These are phyloP conservation scores for Nicotiana paniculata DNA, from an alignment of 257 asterid species.

Conservation along the genomic window DNA sequence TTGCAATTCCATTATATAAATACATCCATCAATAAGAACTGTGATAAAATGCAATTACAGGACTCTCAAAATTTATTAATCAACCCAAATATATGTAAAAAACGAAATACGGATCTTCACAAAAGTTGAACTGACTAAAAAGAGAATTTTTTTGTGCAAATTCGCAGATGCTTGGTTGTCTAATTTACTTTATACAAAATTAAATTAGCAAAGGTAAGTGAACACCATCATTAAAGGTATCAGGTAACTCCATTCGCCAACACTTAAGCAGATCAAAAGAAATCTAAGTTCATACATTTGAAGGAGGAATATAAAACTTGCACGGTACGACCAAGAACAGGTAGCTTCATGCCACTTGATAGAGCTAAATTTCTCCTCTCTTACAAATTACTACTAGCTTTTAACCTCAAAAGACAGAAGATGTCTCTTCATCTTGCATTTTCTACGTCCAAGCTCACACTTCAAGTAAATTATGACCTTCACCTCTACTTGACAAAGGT, in stretches of 20 bases:
- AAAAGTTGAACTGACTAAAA: not conserved
- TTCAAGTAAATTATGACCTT: not conserved
- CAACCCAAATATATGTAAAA: not conserved
- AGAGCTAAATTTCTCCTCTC: not conserved
- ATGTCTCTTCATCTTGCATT: not conserved
- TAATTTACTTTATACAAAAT: not conserved
- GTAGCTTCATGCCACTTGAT: not conserved
- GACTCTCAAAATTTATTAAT: not conserved
- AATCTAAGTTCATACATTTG: not conserved
- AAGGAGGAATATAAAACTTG: not conserved
- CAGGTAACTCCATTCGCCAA: not conserved
- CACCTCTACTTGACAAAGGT: not conserved
- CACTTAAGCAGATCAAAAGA: not conserved
- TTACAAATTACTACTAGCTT: not conserved
- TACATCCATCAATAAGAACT: not conserved
- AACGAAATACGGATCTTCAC: not conserved
- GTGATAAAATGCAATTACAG: not conserved
- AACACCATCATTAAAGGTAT: not conserved
- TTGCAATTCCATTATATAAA: not conserved
- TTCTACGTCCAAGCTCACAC: not conserved
- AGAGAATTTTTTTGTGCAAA: not conserved
- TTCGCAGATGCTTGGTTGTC: not conserved
- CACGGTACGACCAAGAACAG: not conserved
- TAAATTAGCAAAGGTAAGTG: not conserved
- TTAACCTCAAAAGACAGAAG: not conserved